Percentiles rank a stretch among this genome's conserved stretches.
These are phyloP conservation scores for Neurospora tetrasperma DNA, from an alignment of 495 filamentous ascomycete genomes.

Conservation along the genomic window DNA sequence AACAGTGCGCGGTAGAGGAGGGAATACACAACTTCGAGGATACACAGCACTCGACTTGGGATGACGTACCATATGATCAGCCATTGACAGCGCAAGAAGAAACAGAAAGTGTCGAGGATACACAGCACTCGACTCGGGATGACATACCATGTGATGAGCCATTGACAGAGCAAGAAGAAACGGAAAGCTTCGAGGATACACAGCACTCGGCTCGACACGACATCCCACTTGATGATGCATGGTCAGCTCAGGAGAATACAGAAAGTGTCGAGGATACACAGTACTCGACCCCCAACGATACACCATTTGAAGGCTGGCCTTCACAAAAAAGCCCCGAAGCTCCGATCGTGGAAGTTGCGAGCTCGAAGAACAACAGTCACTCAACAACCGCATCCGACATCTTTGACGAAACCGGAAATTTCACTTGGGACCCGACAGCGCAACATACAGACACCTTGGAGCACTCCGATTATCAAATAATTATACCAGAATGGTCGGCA, in stretches of 20 bases:
- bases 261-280: neutral
- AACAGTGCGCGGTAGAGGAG: neutral
- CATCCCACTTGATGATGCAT: neutral
- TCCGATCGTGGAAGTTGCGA: neutral
- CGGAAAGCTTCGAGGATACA: neutral
- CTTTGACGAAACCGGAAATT: neutral
- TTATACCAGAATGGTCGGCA: neutral
- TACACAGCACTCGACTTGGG: neutral
- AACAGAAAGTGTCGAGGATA: neutral
- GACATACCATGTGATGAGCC: neutral
- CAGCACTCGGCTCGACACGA: neutral
- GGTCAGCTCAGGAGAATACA: neutral
- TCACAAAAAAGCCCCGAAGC: neutral
- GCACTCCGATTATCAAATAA: neutral
- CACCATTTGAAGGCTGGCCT: neutral
- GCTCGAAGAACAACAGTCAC: neutral
- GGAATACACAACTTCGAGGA: neutral
- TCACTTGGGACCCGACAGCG: neutral
- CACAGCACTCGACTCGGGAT: neutral
- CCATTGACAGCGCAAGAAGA: neutral
- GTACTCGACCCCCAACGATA: neutral
- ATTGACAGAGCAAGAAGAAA: neutral
- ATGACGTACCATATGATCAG: neutral
- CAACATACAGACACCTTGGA: neutral
- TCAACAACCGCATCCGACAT: neutral